Base-by-base conservation (phyloP, 495 filamentous ascomycete genomes). In the Penicillium steckii region DNA sequence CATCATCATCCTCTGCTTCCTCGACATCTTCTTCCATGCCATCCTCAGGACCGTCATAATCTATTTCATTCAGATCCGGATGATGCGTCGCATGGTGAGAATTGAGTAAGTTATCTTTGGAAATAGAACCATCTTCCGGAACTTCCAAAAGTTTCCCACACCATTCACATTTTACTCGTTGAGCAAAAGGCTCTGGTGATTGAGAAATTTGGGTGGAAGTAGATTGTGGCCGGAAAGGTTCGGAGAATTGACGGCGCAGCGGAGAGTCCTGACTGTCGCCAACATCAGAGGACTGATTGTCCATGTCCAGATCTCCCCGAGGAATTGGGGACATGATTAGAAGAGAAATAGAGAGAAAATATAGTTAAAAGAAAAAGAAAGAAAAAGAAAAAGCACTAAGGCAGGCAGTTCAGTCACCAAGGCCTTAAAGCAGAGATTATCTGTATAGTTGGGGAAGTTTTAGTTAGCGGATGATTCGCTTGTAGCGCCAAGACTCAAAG, bases 241-340 rank as follows among this genome's bases (percentile, higher is more conserved):
- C 74, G 56, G 74, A 75, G 57, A 74, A 72, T 58, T 73, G 70
- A 58, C 71, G 71, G 65, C 66, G 71, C 57, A 73, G 49, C 17
- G 70, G 67, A 48, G 73, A 76, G 53, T 73, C 70, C 57, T 68
- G 70, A 53, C 71, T 71, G 53, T 66, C 64, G 33, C 56, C 69
- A 53, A 74, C 55, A 47, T 70, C 67, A 12, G 73, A 72, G 48
- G 69, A 71, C 64, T 61, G 72, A 37, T 70, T 69, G 50, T 74
- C 70, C 56, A 61, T 54, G 21, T 72, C 70, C 41, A 69, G 33
- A 53, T 77, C 68, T 42, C 55, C 62, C 33, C 70, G 64, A 40
- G 68, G 60, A 44, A 70, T 59, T 8, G 67, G 67, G 53, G 64
- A 65, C 72, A 77, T 77, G 37, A 29, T 44, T 17, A 41, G 10